Base-by-base conservation (phyloP, 306 rosid species). In the Rosa rugosa region DNA sequence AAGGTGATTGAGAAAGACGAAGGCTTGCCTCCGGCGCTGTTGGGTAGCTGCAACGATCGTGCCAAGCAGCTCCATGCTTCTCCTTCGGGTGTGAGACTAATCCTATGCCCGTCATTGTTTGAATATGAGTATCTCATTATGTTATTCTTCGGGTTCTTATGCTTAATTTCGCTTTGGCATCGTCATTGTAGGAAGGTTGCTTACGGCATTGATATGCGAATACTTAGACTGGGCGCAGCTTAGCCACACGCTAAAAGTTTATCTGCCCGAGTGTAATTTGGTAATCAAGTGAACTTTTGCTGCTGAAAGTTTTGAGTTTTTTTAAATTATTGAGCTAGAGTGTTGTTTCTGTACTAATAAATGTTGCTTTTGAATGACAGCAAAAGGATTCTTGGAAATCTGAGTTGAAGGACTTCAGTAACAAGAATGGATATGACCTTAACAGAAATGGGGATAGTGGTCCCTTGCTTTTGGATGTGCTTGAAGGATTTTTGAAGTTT, bases 221-320 rank as follows among this genome's bases (percentile, higher is more conserved):
- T 96, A 96, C 86, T 83, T 96, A 38, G 98, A 96, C 85, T 96
- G 99, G 98, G 97, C 99, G 4, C 99, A 95, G 76, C 90, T 95
- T 70, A 95, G 80, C 81, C 99, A 95, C 85, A 90, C 99, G 0
- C 83, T 96, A 0, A 96, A 96, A 85, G 99, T 96, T 67, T 96
- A 96, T 84, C 91, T 88, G 71, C 99, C 99, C 0, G 99, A 96
- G 83, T 96, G 98, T 83, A 96, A 96, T 86, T 84, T 96, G 98
- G 99, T 96, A 93, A 88, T 86, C 64, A 59, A 70, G 69, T 38
- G 22, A 56, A 46, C 34, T 72, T 73, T 47, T 66, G 0, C 56
- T 22, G 56, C 67, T 3, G 54, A 66, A 31, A 71, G 56, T 51
- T 54, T 20, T 54, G 16, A 46, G 31, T 56, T 66, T 22, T 78